Evolutionary conservation across 2,329 filamentous ascomycete species (phyloP).

Genomic region (Fusarium musae): DNA sequence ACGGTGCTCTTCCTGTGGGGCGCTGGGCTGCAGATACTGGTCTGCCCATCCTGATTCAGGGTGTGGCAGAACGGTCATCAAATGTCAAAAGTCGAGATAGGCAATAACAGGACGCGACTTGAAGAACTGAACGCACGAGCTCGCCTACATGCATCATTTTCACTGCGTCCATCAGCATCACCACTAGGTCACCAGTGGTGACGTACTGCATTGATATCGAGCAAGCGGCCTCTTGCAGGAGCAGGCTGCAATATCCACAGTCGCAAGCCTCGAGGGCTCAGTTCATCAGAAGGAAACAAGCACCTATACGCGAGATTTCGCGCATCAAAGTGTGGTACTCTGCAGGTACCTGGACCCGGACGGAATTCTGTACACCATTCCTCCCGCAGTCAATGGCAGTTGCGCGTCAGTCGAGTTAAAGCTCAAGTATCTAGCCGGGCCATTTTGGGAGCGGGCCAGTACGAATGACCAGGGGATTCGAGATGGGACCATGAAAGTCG

Average conservation of each 20-base stretch:
- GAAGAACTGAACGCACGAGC: constrained; percentile 15
- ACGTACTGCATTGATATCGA: constrained; percentile 31
- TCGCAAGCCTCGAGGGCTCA: constrained; percentile 30
- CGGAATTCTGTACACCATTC: constrained; percentile 26
- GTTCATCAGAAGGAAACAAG: constrained; percentile 27
- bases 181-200: constrained; percentile 20
- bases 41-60: constrained; percentile 40
- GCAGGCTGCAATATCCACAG: constrained; percentile 23
- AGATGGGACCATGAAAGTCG: constrained; percentile 28
- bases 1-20: constrained; percentile 40
- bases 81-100: constrained; percentile 29
- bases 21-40: constrained; percentile 30
- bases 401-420: constrained; percentile 41
- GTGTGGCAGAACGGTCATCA: constrained; percentile 21
- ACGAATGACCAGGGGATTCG: constrained; percentile 23
- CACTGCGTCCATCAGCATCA: constrained; percentile 5
- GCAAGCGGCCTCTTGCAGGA: constrained; percentile 20
- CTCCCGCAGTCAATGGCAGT: constrained; percentile 32
- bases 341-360: constrained; percentile 30
- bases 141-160: constrained; percentile 18
- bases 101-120: constrained; percentile 7
- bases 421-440: constrained; percentile 34
- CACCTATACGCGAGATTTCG: constrained; percentile 19
- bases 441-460: constrained; percentile 40
- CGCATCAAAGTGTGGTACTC: constrained; percentile 21